Evolutionary conservation across 2,329 filamentous ascomycete genomes (phyloP).

Genomic region (Nannizziopsis arthrosporioides): DNA sequence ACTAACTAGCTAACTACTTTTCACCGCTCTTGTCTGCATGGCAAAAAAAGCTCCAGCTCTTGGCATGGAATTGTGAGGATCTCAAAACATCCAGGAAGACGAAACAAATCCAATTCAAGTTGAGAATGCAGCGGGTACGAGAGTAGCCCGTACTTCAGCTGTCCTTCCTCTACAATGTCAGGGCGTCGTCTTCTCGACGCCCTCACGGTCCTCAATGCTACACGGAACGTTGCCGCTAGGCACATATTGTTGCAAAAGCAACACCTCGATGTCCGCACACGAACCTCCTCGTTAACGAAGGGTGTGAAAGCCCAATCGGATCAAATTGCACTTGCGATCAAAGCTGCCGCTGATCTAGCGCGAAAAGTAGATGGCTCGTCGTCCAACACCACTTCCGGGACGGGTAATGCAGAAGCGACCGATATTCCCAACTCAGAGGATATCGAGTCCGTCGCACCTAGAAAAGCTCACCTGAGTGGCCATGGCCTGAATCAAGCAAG

Average conservation of each 20-base stretch:
- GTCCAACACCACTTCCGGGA: background rate
- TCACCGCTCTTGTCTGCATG: too few relatives aligned
- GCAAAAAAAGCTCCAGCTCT: conserved; percentile 6
- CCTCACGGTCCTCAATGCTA: conserved; percentile 57
- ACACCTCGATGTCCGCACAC: conserved; percentile 52
- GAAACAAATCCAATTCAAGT: background rate
- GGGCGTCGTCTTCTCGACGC: conserved; percentile 58
- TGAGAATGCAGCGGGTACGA: conserved; percentile 1
- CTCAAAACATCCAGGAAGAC: background rate
- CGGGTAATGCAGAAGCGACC: background rate
- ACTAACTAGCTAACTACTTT: too few relatives aligned
- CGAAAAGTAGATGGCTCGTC: conserved; percentile 43
- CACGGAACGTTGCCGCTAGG: conserved; percentile 54
- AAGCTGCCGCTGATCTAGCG: conserved; percentile 49
- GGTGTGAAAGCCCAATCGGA: conserved; percentile 51
- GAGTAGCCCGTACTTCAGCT: background rate
- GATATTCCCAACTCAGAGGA: background rate
- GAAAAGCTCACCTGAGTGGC: too few relatives aligned
- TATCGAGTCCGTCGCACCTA: background rate
- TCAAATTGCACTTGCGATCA: conserved; percentile 48
- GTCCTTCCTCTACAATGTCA: conserved; percentile 32
- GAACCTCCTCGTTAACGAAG: conserved; percentile 54
- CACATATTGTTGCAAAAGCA: conserved; percentile 48
- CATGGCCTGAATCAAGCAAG: too few relatives aligned
- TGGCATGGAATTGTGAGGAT: too few relatives aligned